Base-by-base conservation (phyloP, 2,329 filamentous ascomycete species). In the Botrytis pseudocinerea region DNA sequence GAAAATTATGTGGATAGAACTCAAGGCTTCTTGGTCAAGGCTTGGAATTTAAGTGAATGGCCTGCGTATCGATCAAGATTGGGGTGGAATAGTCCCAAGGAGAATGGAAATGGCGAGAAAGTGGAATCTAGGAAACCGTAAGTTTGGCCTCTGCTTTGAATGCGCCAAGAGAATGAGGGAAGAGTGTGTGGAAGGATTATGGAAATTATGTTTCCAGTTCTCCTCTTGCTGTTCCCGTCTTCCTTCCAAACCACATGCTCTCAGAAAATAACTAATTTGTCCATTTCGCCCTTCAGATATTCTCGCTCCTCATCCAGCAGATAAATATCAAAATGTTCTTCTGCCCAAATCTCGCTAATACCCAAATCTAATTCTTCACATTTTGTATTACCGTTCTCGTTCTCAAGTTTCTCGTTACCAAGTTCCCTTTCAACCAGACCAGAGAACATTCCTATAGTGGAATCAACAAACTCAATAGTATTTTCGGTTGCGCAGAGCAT, bases 1-100 rank as follows among this genome's bases (percentile, higher is more conserved):
- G 92, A 94, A 83, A 88, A 87, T 65, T 93, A 93, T 80, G 88
- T 93, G 78, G 92, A 94, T 78, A 86, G 85, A 78, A 94, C 92
- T 28, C 92, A 95, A 83, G 89, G 86, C 76, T 89, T 86, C 82
- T 82, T 91, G 70, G 89, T 91, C 73, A 91, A 90, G 82, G 89
- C 89, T 1, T 91, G 89, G 89, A 90, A 91, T 78, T 79, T 90
- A 73, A 81, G 80, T 57, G 79, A 77, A n/a, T 80, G 78, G 73
- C 78, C 80, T 32, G 77, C 77, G 59, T 81, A 80, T 73, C 82
- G 82, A 79, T 80, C 77, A 57, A 80, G 74, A 70, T 77, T 80
- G 54, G 70, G 48, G 4, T 84, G 84, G 76, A 83, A 62, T 42
- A 42, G 22, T 20, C 3, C 82, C 40, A 78, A 81, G 69, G 75